Evolutionary conservation across 2,329 filamentous ascomycete genomes (phyloP).

Genomic region (Verticillium isaacii): DNA sequence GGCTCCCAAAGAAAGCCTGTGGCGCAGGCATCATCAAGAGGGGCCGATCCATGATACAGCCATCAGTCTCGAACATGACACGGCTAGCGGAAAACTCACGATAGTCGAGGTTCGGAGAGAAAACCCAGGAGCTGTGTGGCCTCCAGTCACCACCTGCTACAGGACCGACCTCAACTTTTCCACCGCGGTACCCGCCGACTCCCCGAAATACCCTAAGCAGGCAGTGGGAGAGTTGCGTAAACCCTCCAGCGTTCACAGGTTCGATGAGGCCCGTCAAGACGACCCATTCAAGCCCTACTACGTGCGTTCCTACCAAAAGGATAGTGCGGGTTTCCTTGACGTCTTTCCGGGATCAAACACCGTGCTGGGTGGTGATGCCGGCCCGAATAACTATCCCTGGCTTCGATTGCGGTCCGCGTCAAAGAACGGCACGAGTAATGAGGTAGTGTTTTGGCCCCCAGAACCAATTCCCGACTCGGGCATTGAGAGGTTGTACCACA

Average conservation of each 20-base stretch:
- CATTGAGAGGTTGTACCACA: slow-evolving; percentile 17
- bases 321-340: slow-evolving; percentile 53
- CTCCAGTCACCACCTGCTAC: slow-evolving; percentile 58
- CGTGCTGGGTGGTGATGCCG: background rate
- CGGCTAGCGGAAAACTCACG: slow-evolving; percentile 50
- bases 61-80: slow-evolving; percentile 56
- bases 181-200: slow-evolving; percentile 9
- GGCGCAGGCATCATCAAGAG: slow-evolving; percentile 63
- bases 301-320: slow-evolving; percentile 48
- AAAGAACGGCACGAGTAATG: background rate
- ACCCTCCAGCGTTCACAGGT: slow-evolving; percentile 42
- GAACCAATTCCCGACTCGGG: background rate
- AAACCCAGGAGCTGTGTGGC: slow-evolving; percentile 34
- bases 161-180: slow-evolving; percentile 46
- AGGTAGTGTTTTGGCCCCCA: background rate
- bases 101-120: slow-evolving; percentile 61
- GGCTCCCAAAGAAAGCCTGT: slow-evolving; percentile 45
- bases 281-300: slow-evolving; percentile 52
- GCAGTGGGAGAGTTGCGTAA: slow-evolving; percentile 1
- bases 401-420: background rate
- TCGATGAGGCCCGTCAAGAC: slow-evolving; percentile 34
- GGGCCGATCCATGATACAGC: slow-evolving; percentile 69
- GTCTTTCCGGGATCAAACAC: slow-evolving; percentile 20
- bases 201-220: slow-evolving; percentile 3
- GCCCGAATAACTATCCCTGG: background rate